phyloP scores from a whole-genome alignment of 805 yeast genomes.

The Metschnikowia lochheadii region DNA sequence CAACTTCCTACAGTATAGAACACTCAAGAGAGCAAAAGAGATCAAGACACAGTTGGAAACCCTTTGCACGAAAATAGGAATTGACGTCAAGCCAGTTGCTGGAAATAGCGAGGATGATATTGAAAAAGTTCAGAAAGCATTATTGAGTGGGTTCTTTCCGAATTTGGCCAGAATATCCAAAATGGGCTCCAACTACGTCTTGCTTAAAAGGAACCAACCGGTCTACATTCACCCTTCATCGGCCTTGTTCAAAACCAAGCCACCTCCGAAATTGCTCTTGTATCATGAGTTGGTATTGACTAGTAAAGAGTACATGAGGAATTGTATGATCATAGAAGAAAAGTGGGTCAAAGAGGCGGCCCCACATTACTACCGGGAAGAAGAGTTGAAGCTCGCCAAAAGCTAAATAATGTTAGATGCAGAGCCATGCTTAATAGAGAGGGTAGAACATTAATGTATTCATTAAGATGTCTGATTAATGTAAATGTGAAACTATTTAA shows the following conservation, averaged over 20 bases:
- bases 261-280: slow-evolving; percentile 69
- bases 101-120: slow-evolving; percentile 14
- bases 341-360: slow-evolving; percentile 73
- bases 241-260: slow-evolving; percentile 55
- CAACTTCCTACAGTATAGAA: slow-evolving; percentile 71
- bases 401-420: not conserved
- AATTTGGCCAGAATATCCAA: slow-evolving; percentile 57
- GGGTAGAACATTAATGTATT: not conserved
- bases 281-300: slow-evolving; percentile 85
- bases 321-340: slow-evolving; percentile 68
- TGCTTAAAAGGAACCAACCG: slow-evolving; percentile 63
- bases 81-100: slow-evolving; percentile 19
- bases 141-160: slow-evolving; percentile 67
- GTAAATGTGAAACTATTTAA: no score
- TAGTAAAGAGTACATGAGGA: slow-evolving; percentile 83
- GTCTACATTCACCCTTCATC: slow-evolving; percentile 87
- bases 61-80: slow-evolving; percentile 53
- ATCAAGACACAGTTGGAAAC: slow-evolving; percentile 65
- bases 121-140: slow-evolving; percentile 45
- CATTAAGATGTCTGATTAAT: not conserved
- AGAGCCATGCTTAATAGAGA: not conserved
- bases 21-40: slow-evolving; percentile 63
- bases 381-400: slow-evolving; percentile 19
- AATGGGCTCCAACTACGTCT: slow-evolving; percentile 65
- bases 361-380: slow-evolving; percentile 48